Conservation (phyloP, 2,329 filamentous ascomycete genomes). For the Exophiala viscosa region DNA sequence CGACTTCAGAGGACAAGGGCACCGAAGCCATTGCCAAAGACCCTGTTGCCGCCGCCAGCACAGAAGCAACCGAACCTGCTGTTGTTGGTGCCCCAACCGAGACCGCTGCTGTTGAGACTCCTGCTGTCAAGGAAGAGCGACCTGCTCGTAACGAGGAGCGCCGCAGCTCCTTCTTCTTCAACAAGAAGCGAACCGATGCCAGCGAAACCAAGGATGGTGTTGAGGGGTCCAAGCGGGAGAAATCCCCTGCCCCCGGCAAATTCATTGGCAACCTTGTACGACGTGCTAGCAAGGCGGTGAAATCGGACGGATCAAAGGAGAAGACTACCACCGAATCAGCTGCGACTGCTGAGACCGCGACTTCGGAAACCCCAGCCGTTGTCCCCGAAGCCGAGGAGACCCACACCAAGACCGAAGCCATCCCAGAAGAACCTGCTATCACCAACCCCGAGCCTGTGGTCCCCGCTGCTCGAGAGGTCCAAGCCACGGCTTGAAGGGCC, state of each 20-base stretch:
- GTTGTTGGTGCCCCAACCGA: conserved; percentile 8
- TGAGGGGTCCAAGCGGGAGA: conserved; percentile 45
- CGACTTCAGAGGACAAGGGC: conserved; percentile 16
- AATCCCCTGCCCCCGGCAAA: conserved; percentile 29
- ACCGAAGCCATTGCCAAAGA: conserved; percentile 25
- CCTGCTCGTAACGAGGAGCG: conserved; percentile 42
- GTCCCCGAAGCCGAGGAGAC: conserved; percentile 25
- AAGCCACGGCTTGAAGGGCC: conserved; percentile 31
- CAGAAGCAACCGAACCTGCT: conserved; percentile 21
- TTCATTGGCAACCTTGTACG: conserved; percentile 49
- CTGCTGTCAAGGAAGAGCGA: conserved; percentile 39
- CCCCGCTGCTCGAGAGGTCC: conserved; percentile 24
- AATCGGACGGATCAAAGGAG: conserved; percentile 34
- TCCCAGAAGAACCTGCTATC: conserved; percentile 16
- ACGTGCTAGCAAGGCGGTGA: conserved; percentile 47
- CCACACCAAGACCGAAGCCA: conserved; percentile 18
- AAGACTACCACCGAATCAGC: conserved; percentile 32
- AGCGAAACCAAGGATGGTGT: conserved; percentile 42
- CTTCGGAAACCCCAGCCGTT: conserved; percentile 20
- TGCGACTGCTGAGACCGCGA: conserved; percentile 8
- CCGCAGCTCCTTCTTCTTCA: conserved; percentile 55
- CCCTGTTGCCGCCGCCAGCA: conserved; percentile 22
- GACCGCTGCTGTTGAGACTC: conserved; percentile 25
- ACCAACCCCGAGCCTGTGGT: conserved; percentile 14
- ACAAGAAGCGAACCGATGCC: conserved; percentile 49